Base-by-base conservation (phyloP, 371 early-diverging fungal genomes). In the Syncephalis plumigaleata region DNA sequence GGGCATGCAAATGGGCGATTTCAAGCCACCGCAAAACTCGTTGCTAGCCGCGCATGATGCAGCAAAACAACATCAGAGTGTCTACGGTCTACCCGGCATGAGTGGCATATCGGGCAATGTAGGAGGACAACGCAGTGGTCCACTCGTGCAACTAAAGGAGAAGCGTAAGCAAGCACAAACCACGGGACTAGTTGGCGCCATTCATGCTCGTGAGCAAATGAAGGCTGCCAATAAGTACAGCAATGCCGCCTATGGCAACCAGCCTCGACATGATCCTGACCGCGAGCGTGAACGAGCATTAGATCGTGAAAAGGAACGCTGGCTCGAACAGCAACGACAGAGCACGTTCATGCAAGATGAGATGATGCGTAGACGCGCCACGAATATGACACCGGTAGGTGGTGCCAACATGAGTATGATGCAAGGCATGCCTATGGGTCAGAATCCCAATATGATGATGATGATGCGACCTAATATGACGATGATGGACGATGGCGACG, bases 141-240 rank as follows among this genome's bases (percentile, higher is more conserved):
- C 57, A n/a, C 40, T 57, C 9, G 50, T 57, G 25, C 54, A 57
- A 44, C 24, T 57, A 20, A 40, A 20, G 23, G 51, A 49, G 15
- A 53, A 46, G 45, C 47, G 42, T 17, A 42, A 53, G 23, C 45
- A 31, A 17, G 46, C 54, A 42, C 49, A 50, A 17, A 23, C 15
- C 9, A 45, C 46, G 2, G 57, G 57, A 5, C 49, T 57, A 23
- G 54, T 57, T n/a, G 57, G 57, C 7, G 57, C 57, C 1, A 57
- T 57, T 44, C 39, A 50, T 13, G 57, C 57, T 17, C 39, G 50
- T 24, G 54, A 57, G 22, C 50, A 50, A 23, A 46, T 44, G 17
- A 49, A 26, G 42, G 53, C 53, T 4, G 39, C 45, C 13, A 44
- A 45, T 23, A 36, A 37, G 26, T 51, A 51, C 20, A 45, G 45